These are phyloP conservation scores for Xylaria sp. DNA, from an alignment of 2,329 filamentous ascomycete genomes.

Conservation along the genomic window DNA sequence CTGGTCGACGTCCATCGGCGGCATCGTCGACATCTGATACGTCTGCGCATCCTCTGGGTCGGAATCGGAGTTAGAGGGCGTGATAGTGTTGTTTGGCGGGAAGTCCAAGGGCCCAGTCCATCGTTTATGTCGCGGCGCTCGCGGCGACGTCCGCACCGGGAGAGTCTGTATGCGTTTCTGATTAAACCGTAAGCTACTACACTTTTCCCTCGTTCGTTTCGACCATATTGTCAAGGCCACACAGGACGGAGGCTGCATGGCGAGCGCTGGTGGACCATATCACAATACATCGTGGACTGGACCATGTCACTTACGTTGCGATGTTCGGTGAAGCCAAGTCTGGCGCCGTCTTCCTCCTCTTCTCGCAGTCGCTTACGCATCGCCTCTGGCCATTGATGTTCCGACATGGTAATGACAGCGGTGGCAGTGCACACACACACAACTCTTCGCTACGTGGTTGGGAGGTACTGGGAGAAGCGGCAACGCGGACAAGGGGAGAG, in stretches of 20 bases:
- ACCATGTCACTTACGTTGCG: constrained; percentile 46
- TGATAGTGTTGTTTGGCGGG: constrained; percentile 47
- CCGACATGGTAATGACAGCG: constrained; percentile 21
- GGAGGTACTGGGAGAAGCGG: neutral
- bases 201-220: neutral
- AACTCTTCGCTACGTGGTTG: neutral
- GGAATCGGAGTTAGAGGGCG: constrained; percentile 54
- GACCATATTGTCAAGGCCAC: neutral
- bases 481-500: neutral
- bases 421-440: neutral
- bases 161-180: constrained; percentile 67
- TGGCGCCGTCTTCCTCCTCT: constrained; percentile 42
- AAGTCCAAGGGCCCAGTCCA: constrained; percentile 47
- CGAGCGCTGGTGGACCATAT: neutral
- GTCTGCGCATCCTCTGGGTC: constrained; percentile 52
- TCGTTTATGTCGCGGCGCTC: constrained; percentile 52
- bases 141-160: constrained; percentile 59
- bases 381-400: constrained; percentile 32
- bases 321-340: constrained; percentile 47
- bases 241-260: too few relatives aligned
- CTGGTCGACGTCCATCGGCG: constrained; percentile 50
- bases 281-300: constrained; percentile 5
- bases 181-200: constrained; percentile 10
- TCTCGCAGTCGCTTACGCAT: constrained; percentile 46
- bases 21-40: constrained; percentile 39